Evolutionary conservation across 23 red algal species (phyloP).

Genomic region (Gracilariopsis chorda): DNA sequence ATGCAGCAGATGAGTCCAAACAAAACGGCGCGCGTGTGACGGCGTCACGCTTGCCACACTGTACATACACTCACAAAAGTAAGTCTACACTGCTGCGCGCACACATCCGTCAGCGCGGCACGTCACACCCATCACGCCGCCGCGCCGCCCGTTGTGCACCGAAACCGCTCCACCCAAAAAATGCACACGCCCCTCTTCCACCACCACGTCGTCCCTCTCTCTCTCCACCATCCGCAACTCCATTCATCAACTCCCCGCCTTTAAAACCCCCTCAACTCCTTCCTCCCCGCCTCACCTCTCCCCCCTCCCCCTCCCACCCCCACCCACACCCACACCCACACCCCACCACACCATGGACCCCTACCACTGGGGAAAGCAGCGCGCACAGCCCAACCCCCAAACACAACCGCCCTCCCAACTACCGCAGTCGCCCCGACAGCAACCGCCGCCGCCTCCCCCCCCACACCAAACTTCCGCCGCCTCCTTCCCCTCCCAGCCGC

Average conservation of each 20-base stretch:
- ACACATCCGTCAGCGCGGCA: slow-evolving; percentile 28
- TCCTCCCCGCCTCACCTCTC: background rate
- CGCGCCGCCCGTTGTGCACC: background rate
- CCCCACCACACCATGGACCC: background rate
- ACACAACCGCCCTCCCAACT: background rate
- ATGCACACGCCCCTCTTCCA: background rate
- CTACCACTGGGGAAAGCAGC: slow-evolving; percentile 23
- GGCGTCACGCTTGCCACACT: no score
- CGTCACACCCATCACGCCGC: background rate
- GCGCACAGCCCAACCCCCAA: background rate
- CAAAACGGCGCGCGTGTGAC: no score
- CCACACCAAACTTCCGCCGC: background rate
- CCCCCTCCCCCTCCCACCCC: background rate
- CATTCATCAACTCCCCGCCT: background rate
- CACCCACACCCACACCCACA: background rate
- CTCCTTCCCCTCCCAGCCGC: background rate
- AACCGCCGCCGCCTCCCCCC: slow-evolving; percentile 1
- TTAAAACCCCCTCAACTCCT: background rate
- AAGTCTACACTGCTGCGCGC: no score
- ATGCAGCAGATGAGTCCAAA: no score
- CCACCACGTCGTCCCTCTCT: background rate
- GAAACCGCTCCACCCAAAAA: background rate
- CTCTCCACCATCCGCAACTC: background rate
- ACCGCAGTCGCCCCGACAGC: slow-evolving; percentile 1
- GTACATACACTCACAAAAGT: no score